Conservation (phyloP, 1,139 yeast species). For the Suhomyces bribrorum region DNA sequence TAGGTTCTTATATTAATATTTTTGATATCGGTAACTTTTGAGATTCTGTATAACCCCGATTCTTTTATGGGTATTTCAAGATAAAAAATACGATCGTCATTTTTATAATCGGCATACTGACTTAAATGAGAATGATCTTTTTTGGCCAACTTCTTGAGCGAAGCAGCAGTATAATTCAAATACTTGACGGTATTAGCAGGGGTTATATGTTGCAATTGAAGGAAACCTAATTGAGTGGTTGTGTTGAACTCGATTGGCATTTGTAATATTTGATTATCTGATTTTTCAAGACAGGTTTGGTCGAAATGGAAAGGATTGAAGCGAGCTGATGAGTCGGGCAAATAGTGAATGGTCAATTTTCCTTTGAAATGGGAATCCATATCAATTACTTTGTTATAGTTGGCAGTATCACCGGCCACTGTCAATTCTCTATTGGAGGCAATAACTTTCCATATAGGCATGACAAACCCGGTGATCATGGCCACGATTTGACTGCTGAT, state of each 20-base stretch:
- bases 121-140: constrained; percentile 43
- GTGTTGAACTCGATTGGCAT: constrained; percentile 84
- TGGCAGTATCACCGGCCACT: constrained; percentile 58
- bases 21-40: constrained; percentile 64
- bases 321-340: constrained; percentile 89
- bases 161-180: constrained; percentile 58
- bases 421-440: constrained; percentile 61
- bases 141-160: constrained; percentile 48
- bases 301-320: constrained; percentile 74
- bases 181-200: constrained; percentile 51
- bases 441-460: constrained; percentile 51
- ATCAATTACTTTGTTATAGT: constrained; percentile 49
- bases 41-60: constrained; percentile 76
- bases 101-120: constrained; percentile 22
- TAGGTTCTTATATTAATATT: constrained; percentile 63
- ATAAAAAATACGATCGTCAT: constrained; percentile 42
- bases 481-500: constrained; percentile 44
- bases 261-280: constrained; percentile 23
- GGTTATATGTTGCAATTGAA: constrained; percentile 66
- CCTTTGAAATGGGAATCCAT: constrained; percentile 81
- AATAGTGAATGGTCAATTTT: constrained; percentile 76
- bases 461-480: constrained; percentile 31
- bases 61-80: constrained; percentile 57
- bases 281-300: constrained; percentile 55
- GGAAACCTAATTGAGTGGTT: constrained; percentile 65